Base-by-base conservation (phyloP, 345 rosid genomes). In the Camelina laxa region DNA sequence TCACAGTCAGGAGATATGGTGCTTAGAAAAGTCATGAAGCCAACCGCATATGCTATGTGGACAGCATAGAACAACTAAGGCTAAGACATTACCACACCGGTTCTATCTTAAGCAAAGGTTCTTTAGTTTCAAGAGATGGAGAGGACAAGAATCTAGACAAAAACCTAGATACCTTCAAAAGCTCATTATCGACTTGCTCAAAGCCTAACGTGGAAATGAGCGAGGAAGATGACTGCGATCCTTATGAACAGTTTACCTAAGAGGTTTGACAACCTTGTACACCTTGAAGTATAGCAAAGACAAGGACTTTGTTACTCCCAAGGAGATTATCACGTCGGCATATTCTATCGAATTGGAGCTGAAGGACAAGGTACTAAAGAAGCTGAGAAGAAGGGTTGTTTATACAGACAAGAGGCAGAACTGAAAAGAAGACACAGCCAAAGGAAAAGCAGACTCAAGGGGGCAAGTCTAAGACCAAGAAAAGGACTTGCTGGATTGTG, bases 21-120 rank as follows among this genome's bases (percentile, higher is more conserved):
- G 8, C 15, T 51, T 4, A 21, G 57, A 2, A 51, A 21, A 0
- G 31, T 51, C 5, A 53, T 53, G 3, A 53, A 53, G 14, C 9
- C 10, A 0, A 54, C 59, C 1, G 10, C 59, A 2, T 24, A 54
- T 54, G 59, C 24, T 24, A 24, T 24, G 35, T 69, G 42, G 73
- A 2, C 11, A 1, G 64, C 54, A 0, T 5, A 69, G 3, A 9
- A 22, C 4, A 54, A 13, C n/a, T 69, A 56, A 56, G 10, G 36
- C 27, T 1, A 41, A 24, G 7, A 4, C 63, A 16, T 3, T 56
- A 2, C 44, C 54, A 0, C 12, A 56, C 1, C 2, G 8, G n/a
- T 55, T 68, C 4, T 54, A 54, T 9, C 51, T 68, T 0, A 68
- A 39, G 4, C 53, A 67, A 12, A 54, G 16, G 42, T 54, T 66